Percentiles rank a stretch among this genome's conserved stretches.
phyloP scores from a whole-genome alignment of 2,329 filamentous ascomycete species.

The Furcasterigmium sp. region DNA sequence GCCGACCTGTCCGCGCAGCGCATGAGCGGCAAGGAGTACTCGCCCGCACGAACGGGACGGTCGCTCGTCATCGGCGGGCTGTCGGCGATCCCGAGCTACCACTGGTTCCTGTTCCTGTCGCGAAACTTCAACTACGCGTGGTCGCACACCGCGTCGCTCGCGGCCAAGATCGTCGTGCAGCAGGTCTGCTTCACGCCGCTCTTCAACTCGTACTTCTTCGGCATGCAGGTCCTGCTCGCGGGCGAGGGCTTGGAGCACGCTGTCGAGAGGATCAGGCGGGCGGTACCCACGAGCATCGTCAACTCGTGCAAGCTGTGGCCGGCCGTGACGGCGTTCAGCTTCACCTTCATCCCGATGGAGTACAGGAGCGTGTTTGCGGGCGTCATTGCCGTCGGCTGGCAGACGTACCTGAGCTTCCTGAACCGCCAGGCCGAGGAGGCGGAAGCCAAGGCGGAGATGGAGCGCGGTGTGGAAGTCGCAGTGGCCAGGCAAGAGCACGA shows the following conservation, averaged over 20 bases:
- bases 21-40: conserved; percentile 59
- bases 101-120: conserved; percentile 80
- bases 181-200: conserved; percentile 76
- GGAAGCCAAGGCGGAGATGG: conserved; percentile 5
- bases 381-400: conserved; percentile 80
- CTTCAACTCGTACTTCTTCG: conserved; percentile 82
- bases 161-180: conserved; percentile 73
- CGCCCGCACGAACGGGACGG: conserved; percentile 62
- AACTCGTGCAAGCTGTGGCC: conserved; percentile 90
- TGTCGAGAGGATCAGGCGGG: conserved; percentile 65
- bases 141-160: conserved; percentile 66
- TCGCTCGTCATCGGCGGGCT: conserved; percentile 70
- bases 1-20: conserved; percentile 75
- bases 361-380: conserved; percentile 78
- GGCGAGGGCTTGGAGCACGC: conserved; percentile 62
- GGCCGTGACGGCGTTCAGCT: conserved; percentile 77
- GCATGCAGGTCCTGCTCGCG: conserved; percentile 68
- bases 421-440: conserved; percentile 66
- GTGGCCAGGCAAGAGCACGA: background rate
- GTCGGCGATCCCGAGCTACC: conserved; percentile 71
- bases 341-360: conserved; percentile 75
- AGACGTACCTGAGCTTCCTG: conserved; percentile 80
- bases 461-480: background rate
- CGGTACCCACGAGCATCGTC: conserved; percentile 69
- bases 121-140: conserved; percentile 73